Conservation (phyloP, 805 yeast genomes). For the Candida orba region DNA sequence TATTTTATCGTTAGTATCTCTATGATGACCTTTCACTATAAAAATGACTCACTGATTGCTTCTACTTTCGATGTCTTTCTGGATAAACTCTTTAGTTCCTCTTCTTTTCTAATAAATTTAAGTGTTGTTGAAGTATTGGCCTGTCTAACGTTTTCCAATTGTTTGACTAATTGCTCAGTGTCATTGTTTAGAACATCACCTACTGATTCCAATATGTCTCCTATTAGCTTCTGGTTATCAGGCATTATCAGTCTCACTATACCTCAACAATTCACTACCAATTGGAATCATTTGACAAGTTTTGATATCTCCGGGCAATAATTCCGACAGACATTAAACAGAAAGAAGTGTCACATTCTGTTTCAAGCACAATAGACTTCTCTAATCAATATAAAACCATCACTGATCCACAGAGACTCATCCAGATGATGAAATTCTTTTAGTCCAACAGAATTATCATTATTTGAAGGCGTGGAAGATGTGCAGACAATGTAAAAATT, state of each 20-base stretch:
- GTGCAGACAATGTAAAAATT: neutral
- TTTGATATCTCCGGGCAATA: neutral
- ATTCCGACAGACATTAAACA: neutral
- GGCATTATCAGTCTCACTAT: slow-evolving; percentile 11
- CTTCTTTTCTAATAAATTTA: slow-evolving; percentile 41
- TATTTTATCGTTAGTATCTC: slow-evolving; percentile 6
- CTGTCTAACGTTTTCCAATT: slow-evolving; percentile 44
- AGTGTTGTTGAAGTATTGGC: slow-evolving; percentile 52
- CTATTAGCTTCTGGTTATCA: slow-evolving; percentile 13
- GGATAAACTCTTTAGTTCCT: slow-evolving; percentile 27
- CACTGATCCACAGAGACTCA: too few relatives aligned
- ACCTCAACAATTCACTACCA: too few relatives aligned
- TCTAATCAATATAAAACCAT: too few relatives aligned
- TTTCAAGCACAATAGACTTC: too few relatives aligned
- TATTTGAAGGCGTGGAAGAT: too few relatives aligned
- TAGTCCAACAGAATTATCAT: too few relatives aligned
- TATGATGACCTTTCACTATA: neutral
- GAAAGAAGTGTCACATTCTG: neutral
- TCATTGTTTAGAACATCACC: slow-evolving; percentile 31
- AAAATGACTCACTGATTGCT: slow-evolving; percentile 12
- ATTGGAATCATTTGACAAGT: too few relatives aligned
- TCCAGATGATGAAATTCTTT: too few relatives aligned
- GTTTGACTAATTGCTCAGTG: slow-evolving; percentile 29
- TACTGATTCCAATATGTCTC: slow-evolving; percentile 26
- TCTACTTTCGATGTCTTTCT: slow-evolving; percentile 15